phyloP scores from a whole-genome alignment of 805 yeast genomes.

The Sugiyamaella lignohabitans region DNA sequence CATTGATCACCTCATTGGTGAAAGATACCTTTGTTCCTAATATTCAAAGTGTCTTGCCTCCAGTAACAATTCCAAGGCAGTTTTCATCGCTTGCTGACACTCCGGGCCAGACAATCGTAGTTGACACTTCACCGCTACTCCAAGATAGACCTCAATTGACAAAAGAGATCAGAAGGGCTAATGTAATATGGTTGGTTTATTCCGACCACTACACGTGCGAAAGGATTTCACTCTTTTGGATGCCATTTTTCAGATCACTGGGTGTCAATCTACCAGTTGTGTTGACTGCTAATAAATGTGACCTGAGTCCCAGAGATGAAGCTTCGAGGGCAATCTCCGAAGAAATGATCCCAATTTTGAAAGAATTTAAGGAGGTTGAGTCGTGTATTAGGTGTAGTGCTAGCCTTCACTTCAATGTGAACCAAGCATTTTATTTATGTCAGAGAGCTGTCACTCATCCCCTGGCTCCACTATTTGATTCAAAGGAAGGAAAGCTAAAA shows the following conservation, averaged over 20 bases:
- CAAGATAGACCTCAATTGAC: slow-evolving; percentile 57
- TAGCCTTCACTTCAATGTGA: slow-evolving; percentile 72
- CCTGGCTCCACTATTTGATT: slow-evolving; percentile 83
- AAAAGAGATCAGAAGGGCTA: slow-evolving; percentile 72
- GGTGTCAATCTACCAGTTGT: slow-evolving; percentile 95
- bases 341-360: slow-evolving; percentile 76
- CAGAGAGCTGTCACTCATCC: slow-evolving; percentile 93
- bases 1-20: slow-evolving; percentile 69
- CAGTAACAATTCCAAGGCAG: slow-evolving; percentile 75
- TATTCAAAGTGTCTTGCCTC: slow-evolving; percentile 73
- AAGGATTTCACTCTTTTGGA: slow-evolving; percentile 87
- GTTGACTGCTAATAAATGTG: slow-evolving; percentile 78
- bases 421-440: slow-evolving; percentile 87
- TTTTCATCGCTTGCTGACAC: slow-evolving; percentile 39
- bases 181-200: slow-evolving; percentile 91
- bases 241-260: slow-evolving; percentile 83
- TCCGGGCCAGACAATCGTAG: slow-evolving; percentile 46
- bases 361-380: slow-evolving; percentile 91
- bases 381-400: slow-evolving; percentile 88
- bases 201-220: slow-evolving; percentile 94
- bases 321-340: slow-evolving; percentile 54
- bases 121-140: slow-evolving; percentile 63
- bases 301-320: slow-evolving; percentile 30
- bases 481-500: slow-evolving; percentile 79
- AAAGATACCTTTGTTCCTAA: slow-evolving; percentile 76